Base-by-base conservation (phyloP, 164 flowering plant genomes). In the Cinnamomum micranthum region DNA sequence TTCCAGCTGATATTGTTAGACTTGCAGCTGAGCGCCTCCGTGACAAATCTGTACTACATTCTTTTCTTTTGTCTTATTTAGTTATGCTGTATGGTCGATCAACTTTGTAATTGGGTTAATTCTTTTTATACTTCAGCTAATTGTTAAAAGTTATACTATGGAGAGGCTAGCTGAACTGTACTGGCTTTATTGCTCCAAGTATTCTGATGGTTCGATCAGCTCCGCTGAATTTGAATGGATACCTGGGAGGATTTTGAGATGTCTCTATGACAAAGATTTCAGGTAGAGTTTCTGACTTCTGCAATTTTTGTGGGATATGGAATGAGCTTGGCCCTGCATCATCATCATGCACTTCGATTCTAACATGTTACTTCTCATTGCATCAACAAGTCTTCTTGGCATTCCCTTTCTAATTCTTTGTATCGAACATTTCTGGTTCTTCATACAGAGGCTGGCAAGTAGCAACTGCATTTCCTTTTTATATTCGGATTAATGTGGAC, bases 211-310 rank as follows among this genome's bases (percentile, higher is more conserved):
- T 27, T 85, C 84, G 50, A 55, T 79, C 50, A 69, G 75, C 62
- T 31, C 78, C n/a, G 71, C 71, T 71, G 90, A 87, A 60, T 91
- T 81, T 83, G 94, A 89, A 66, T 95, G 99, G 99, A 91, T 95
- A 70, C 97, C 98, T 74, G 95, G 95, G 73, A 95, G 86, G 85
- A 90, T 95, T 69, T 80, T 93, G 84, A 91, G 95, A 83, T 92
- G 98, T 65, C 87, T 90, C 55, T 93, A 85, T 85, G 99, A 92
- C 85, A 94, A 88, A 82, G 99, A 95, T 87, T 91, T 95, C 86
- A 87, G 97, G 99, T 88, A 82, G 74, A 70, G 20, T 66, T 55
- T 10, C 41, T 20, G 51, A 51, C 23, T 59, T 69, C 24, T 25
- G 64, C 65, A 24, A 72, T 27, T 72, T 22, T 3, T 41, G 72